Base-by-base conservation (phyloP, 805 yeast species). In the Barnettozyma pratensis region DNA sequence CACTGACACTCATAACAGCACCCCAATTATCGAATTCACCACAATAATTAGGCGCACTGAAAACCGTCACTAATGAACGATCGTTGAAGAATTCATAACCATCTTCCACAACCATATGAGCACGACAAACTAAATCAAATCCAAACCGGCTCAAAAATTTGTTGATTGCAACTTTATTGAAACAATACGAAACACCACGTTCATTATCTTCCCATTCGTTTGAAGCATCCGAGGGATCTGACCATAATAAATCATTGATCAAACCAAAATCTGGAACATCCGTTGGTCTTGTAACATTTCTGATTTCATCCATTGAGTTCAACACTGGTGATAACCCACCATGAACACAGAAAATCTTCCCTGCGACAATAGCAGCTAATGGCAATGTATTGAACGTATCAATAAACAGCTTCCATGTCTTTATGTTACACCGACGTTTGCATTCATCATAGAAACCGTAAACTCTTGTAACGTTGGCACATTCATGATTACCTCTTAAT, bases 141-240 rank as follows among this genome's bases (percentile, higher is more conserved):
- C 92, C 98, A 70, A 92, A 98, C 64, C 90, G 90, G 69, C 91
- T 96, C 67, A 94, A 74, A 68, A 92, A 92, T 70, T 97, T 79
- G 56, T 96, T 87, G 45, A 92, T 97, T 46, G 92, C 98, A 68
- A 92, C 98, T 12, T 98, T 98, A 14, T 98, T 98, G 71, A 94
- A 92, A 26, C 98, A 92, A 71, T 91, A 92, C 19, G 97, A 90
- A 53, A 92, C 98, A 65, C 98, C 98, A 72, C 99, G 87, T 73
- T 94, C 99, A 70, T 94, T 92, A 73, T 94, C 99, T 59, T 94
- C 85, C 99, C 99, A 92, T 27, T 98, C 99, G 35, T 94, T 89
- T 58, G 91, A 88, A 69, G 90, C 97, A 72, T 94, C 92, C 69
- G 92, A 98, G 25, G 99, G 99, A 69, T 92, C 99, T 2, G 97